Evolutionary conservation across 2,329 filamentous ascomycete species (phyloP).

Genomic region (Xylaria sp.): DNA sequence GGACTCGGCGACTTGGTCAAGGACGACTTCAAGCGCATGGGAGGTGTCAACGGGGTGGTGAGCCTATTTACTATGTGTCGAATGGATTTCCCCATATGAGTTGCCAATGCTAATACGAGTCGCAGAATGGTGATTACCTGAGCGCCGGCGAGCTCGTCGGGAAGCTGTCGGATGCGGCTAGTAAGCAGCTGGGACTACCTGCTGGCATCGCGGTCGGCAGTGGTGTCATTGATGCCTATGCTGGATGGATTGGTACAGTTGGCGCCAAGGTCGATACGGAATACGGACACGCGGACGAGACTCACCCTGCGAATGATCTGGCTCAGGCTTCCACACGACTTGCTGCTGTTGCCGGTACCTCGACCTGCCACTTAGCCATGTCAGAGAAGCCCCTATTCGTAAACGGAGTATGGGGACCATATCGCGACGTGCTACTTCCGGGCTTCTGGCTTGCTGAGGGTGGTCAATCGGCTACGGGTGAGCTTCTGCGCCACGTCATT

Average conservation of each 20-base stretch:
- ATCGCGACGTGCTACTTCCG: conserved; percentile 87
- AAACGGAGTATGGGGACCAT: conserved; percentile 93
- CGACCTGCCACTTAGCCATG: conserved; percentile 96
- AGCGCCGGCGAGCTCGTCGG: conserved; percentile 91
- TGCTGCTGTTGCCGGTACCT: conserved; percentile 91
- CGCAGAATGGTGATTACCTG: conserved; percentile 81
- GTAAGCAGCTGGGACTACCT: conserved; percentile 74
- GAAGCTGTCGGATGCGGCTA: conserved; percentile 75
- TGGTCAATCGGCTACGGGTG: conserved; percentile 92
- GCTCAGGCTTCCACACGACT: conserved; percentile 87
- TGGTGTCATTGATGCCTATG: conserved; percentile 96
- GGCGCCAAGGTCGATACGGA: conserved; percentile 84
- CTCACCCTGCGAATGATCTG: conserved; percentile 73
- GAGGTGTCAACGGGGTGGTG: conserved; percentile 91
- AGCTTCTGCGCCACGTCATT: conserved; percentile 87
- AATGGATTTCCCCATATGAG: not conserved
- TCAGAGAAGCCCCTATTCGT: conserved; percentile 90
- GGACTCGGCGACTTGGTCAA: conserved; percentile 79
- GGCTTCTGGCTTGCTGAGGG: conserved; percentile 96
- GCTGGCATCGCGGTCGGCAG: conserved; percentile 88
- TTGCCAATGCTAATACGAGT: conserved; percentile 36
- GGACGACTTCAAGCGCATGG: conserved; percentile 88
- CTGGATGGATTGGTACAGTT: conserved; percentile 98
- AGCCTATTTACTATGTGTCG: conserved; percentile 42
- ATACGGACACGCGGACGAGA: conserved; percentile 60